These are phyloP conservation scores for Cunninghamia lanceolata DNA, from an alignment of 75 land plant species.

Conservation along the genomic window DNA sequence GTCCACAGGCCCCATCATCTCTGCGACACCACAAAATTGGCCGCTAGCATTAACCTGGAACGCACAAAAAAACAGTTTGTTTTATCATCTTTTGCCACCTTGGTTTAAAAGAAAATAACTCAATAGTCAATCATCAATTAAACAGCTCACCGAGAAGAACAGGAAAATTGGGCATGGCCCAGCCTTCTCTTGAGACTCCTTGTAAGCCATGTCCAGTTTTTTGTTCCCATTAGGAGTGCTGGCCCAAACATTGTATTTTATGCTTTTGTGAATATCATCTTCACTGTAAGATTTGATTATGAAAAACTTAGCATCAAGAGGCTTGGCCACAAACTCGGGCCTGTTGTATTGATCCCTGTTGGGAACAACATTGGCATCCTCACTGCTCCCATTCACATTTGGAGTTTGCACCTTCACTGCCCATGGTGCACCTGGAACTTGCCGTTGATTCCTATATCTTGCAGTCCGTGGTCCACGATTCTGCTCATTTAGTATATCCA, in stretches of 20 bases:
- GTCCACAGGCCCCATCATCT: constrained; percentile 69
- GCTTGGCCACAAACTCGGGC: constrained; percentile 56
- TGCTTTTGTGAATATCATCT: constrained; percentile 96
- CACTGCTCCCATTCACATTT: constrained; percentile 28
- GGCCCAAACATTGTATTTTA: constrained; percentile 92
- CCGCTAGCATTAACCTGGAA: constrained; percentile 72
- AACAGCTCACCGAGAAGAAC: constrained; percentile 74
- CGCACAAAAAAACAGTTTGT: not conserved
- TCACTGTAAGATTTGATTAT: constrained; percentile 95
- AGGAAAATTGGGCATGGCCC: constrained; percentile 83
- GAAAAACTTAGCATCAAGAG: constrained; percentile 78
- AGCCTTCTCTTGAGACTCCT: constrained; percentile 60
- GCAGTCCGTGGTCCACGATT: constrained; percentile 89
- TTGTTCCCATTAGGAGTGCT: constrained; percentile 94
- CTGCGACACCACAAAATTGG: constrained; percentile 73
- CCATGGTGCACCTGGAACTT: constrained; percentile 19
- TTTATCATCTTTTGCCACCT: not conserved
- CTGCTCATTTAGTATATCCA: constrained; percentile 83
- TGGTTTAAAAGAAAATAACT: not conserved
- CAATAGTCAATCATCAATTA: not conserved
- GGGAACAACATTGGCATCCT: constrained; percentile 24
- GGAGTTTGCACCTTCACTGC: constrained; percentile 40
- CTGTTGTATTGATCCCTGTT: constrained; percentile 69
- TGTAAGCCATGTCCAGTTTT: constrained; percentile 79
- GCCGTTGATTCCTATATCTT: constrained; percentile 54